A percentile compares a stretch with the other conserved stretches of the same genome.
Evolutionary conservation across 2,329 filamentous ascomycete genomes (phyloP).

Genomic region (Cytospora mali): DNA sequence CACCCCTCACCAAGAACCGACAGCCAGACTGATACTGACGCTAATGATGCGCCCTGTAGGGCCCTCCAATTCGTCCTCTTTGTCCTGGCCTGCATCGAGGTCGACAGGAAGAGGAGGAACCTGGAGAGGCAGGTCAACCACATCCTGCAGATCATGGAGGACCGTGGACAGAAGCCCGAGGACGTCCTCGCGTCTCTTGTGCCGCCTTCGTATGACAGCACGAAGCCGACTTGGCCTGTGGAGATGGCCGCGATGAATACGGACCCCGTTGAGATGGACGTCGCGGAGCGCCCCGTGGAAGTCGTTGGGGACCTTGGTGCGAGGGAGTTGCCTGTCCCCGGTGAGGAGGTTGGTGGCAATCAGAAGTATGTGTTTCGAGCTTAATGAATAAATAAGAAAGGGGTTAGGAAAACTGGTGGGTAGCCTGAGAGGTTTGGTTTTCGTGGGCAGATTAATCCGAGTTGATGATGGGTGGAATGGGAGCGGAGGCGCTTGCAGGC

Average conservation of each 20-base stretch:
- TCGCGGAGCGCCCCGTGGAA: slow-evolving; percentile 8
- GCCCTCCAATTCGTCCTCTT: slow-evolving; percentile 6
- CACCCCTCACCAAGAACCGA: too few relatives aligned
- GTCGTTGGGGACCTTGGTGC: neutral
- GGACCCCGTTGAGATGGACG: slow-evolving; percentile 8
- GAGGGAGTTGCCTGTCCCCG: slow-evolving; percentile 7
- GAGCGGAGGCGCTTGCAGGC: neutral
- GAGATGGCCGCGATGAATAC: slow-evolving; percentile 14
- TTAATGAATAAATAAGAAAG: too few relatives aligned
- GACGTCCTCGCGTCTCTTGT: slow-evolving; percentile 4
- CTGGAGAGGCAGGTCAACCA: slow-evolving; percentile 6
- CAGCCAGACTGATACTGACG: too few relatives aligned
- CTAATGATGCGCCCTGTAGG: neutral
- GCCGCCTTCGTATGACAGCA: neutral
- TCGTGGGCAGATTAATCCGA: too few relatives aligned
- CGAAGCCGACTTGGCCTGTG: slow-evolving; percentile 2
- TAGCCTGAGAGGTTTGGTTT: too few relatives aligned
- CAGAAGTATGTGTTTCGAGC: slow-evolving; percentile 8
- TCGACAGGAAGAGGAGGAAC: slow-evolving; percentile 7
- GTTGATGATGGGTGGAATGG: neutral
- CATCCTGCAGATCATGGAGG: slow-evolving; percentile 5
- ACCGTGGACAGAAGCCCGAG: slow-evolving; percentile 3
- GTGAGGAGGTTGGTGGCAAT: neutral
- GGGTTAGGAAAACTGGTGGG: neutral
- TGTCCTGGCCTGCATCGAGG: slow-evolving; percentile 3